phyloP scores from a whole-genome alignment of 306 rosid species.

The Delonix regia region DNA sequence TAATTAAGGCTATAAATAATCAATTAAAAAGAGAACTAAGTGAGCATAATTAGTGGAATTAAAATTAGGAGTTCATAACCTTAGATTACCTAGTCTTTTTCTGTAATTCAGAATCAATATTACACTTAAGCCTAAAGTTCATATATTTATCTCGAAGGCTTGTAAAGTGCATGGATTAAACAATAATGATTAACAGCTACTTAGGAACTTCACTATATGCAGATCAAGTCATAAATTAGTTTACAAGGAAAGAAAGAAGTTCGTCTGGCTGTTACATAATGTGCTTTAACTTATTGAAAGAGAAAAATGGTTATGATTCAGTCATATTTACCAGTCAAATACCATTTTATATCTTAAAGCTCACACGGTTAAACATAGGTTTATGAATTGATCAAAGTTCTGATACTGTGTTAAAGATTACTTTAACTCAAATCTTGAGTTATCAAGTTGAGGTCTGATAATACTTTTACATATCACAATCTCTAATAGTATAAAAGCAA shows the following conservation, averaged over 20 bases:
- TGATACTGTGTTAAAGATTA: no score
- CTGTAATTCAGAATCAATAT: background rate
- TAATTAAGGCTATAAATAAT: background rate
- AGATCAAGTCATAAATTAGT: background rate
- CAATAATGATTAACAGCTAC: background rate
- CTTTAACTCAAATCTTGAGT: no score
- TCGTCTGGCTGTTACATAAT: background rate
- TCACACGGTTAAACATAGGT: no score
- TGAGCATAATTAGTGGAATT: background rate
- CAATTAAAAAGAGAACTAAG: background rate
- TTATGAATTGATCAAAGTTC: no score
- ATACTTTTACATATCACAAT: no score
- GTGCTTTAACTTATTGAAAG: background rate
- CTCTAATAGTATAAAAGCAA: no score
- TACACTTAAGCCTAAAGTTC: background rate
- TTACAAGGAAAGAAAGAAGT: background rate
- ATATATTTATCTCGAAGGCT: background rate
- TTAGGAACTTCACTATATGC: background rate
- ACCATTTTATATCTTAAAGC: no score
- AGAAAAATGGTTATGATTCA: background rate
- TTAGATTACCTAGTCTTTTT: background rate
- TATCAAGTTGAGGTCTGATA: no score
- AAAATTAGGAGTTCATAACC: background rate
- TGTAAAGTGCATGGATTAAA: background rate
- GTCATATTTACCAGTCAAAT: background rate